phyloP scores from a whole-genome alignment of 208 protist genomes.

The Leptomonas pyrrhocoris region DNA sequence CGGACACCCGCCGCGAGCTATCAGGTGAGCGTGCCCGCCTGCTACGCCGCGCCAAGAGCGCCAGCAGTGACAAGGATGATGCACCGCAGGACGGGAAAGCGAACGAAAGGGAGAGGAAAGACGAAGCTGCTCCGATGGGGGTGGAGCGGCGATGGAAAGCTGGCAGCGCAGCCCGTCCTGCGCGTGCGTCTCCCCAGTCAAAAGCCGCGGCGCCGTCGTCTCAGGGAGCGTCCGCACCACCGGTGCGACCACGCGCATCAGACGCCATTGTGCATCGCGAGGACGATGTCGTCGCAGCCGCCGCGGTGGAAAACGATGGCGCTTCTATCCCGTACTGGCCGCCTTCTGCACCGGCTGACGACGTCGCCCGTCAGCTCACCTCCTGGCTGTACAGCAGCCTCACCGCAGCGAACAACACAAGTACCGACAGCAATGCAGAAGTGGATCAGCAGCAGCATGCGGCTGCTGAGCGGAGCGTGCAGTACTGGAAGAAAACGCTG shows the following conservation, averaged over 20 bases:
- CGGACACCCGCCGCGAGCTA: slow-evolving; percentile 76
- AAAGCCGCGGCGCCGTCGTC: no score
- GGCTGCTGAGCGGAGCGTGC: neutral
- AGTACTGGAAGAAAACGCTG: neutral
- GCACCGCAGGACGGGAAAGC: neutral
- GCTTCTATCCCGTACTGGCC: no score
- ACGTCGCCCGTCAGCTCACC: slow-evolving; percentile 39
- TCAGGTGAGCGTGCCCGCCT: slow-evolving; percentile 39
- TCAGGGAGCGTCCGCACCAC: neutral
- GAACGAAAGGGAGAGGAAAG: no score
- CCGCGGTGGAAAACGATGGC: neutral
- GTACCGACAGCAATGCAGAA: neutral
- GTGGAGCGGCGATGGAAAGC: no score
- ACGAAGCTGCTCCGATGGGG: neutral
- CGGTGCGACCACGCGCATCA: neutral
- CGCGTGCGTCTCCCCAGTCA: no score
- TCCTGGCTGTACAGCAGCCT: slow-evolving; percentile 45
- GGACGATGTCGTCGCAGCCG: neutral
- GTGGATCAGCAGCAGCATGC: neutral
- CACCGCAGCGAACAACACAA: neutral
- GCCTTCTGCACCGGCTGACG: slow-evolving; percentile 2
- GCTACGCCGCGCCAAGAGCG: slow-evolving; percentile 6
- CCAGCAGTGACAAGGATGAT: neutral
- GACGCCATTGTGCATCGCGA: neutral
- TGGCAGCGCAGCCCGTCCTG: no score